Conservation (phyloP, 1,284 basidiomycete species). For the Moesziomyces parantarcticus region DNA sequence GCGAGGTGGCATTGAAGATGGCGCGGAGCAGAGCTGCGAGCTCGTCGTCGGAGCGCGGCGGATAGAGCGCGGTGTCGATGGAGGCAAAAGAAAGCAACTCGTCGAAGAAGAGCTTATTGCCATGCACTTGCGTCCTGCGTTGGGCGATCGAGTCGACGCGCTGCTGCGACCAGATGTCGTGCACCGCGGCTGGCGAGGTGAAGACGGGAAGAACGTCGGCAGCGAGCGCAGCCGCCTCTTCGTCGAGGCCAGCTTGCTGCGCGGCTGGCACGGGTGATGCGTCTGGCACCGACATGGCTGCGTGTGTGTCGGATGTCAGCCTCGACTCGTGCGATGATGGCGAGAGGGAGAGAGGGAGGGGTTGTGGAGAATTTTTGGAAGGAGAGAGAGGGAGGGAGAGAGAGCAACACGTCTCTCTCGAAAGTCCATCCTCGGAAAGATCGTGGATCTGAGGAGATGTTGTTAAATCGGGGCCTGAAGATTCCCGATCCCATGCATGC, state of each 20-base stretch:
- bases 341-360: background rate
- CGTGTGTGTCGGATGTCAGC: too few species aligned
- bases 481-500: background rate
- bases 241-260: conserved; percentile 8
- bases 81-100: conserved; percentile 43
- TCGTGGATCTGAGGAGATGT: background rate
- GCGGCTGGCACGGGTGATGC: background rate
- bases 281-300: conserved; percentile 14
- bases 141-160: conserved; percentile 10
- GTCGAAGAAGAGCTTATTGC: conserved; percentile 45
- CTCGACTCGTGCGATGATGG: background rate
- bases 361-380: too few species aligned
- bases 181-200: conserved; percentile 21
- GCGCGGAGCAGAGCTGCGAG: conserved; percentile 27
- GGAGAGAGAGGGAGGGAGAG: background rate
- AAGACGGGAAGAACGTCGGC: conserved; percentile 39
- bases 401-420: background rate
- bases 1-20: conserved; percentile 33
- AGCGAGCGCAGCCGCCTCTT: conserved; percentile 32
- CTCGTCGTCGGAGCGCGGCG: conserved; percentile 24
- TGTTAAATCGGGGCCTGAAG: background rate
- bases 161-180: conserved; percentile 30
- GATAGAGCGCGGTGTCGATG: conserved; percentile 39
- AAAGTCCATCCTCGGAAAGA: background rate
- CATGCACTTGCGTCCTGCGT: conserved; percentile 16